phyloP scores from a whole-genome alignment of 2,329 filamentous ascomycete species.

The Aspergillus novofumigatus region DNA sequence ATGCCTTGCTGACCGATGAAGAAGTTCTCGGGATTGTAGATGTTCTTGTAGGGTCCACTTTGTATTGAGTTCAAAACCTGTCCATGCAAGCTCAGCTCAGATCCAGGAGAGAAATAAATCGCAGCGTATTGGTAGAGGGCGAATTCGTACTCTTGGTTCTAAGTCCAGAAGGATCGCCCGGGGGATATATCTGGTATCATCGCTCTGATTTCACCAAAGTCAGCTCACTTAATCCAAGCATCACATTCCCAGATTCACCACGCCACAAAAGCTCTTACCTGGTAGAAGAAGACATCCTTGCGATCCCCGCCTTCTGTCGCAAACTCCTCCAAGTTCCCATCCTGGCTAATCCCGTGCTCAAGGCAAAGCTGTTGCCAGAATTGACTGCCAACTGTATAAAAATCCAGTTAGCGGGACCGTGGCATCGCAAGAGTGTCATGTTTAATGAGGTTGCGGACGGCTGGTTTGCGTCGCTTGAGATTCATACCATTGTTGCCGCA shows the following conservation, averaged over 20 bases:
- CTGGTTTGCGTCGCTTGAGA: conserved; percentile 28
- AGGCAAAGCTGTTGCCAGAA: conserved; percentile 99
- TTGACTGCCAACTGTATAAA: conserved; percentile 74
- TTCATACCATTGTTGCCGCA: conserved; percentile 95
- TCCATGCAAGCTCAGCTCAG: conserved; percentile 4
- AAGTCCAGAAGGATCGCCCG: conserved; percentile 92
- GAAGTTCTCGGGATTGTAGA: conserved; percentile 99
- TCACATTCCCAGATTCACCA: not conserved
- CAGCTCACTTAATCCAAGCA: conserved; percentile 2
- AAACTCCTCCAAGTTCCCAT: conserved; percentile 96
- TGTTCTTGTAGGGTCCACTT: conserved; percentile 91
- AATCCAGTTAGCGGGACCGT: conserved; percentile 28
- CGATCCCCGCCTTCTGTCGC: conserved; percentile 95
- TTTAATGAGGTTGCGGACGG: conserved; percentile 13
- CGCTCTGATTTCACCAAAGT: conserved; percentile 57
- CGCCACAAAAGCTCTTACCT: conserved; percentile 36
- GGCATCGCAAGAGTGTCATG: not conserved
- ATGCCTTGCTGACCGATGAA: conserved; percentile 91
- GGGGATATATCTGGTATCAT: conserved; percentile 97
- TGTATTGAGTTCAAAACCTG: conserved; percentile 88
- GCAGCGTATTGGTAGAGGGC: not conserved
- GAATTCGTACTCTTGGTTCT: conserved; percentile 69
- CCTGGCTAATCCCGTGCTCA: conserved; percentile 95
- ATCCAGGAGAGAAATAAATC: not conserved
- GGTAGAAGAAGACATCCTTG: conserved; percentile 99